A percentile compares a stretch with the other conserved stretches of the same genome.
These are phyloP conservation scores for Dipodascopsis uninucleata DNA, from an alignment of 805 yeast genomes.

Conservation along the genomic window DNA sequence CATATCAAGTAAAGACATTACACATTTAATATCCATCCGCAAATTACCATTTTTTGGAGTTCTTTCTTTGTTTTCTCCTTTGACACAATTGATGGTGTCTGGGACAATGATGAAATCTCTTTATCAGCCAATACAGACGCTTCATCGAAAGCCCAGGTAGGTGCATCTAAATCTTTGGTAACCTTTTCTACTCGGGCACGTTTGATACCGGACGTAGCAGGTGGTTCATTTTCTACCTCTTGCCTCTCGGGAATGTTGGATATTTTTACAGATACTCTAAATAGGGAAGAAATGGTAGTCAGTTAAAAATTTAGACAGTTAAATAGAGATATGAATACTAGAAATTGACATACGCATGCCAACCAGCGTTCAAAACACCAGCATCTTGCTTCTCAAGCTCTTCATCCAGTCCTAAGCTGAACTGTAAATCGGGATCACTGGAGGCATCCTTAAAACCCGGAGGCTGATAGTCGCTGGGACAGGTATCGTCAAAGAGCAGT, in stretches of 20 bases:
- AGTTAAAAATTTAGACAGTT: neutral
- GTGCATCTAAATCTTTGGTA: too few relatives aligned
- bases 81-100: too few relatives aligned
- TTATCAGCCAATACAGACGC: too few relatives aligned
- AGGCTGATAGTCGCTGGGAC: constrained; percentile 51
- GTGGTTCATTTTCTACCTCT: constrained; percentile 1
- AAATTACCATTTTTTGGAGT: too few relatives aligned
- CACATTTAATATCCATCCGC: too few relatives aligned
- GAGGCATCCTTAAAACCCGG: constrained; percentile 45
- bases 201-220: neutral
- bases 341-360: constrained; percentile 21
- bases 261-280: constrained; percentile 18
- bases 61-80: too few relatives aligned
- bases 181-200: too few relatives aligned
- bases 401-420: constrained; percentile 10
- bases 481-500: constrained; percentile 46
- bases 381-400: constrained; percentile 12
- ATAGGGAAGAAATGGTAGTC: neutral
- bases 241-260: constrained; percentile 3
- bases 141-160: too few relatives aligned
- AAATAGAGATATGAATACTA: neutral
- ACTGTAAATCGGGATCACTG: constrained; percentile 13
- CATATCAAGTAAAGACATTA: too few relatives aligned
- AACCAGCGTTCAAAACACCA: constrained; percentile 20
- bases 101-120: too few relatives aligned